Conservation (phyloP, 1,284 basidiomycete species). For the Heterobasidion annosum region DNA sequence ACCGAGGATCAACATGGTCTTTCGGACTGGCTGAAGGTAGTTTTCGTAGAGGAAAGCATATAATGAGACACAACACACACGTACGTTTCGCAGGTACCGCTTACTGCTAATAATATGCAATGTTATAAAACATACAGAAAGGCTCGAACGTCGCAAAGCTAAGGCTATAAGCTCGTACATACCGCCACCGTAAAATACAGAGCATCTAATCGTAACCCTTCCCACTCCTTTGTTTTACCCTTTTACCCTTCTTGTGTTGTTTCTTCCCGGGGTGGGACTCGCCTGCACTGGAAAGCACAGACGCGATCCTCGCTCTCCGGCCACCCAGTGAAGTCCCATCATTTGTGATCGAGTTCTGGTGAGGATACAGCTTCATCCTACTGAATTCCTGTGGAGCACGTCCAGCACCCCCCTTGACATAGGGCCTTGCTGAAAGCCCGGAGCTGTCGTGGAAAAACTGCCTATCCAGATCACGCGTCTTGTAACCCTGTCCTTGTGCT, state of each 20-base stretch:
- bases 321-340: constrained; percentile 59
- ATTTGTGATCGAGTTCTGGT: constrained; percentile 71
- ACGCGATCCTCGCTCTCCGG: constrained; percentile 35
- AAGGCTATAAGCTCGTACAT: background rate
- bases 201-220: constrained; percentile 66
- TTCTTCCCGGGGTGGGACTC: constrained; percentile 59
- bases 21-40: no score
- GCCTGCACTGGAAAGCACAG: constrained; percentile 36
- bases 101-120: no score
- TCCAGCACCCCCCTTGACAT: constrained; percentile 48
- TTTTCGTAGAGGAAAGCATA: no score
- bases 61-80: no score
- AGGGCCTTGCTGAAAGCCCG: constrained; percentile 47
- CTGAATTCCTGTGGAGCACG: constrained; percentile 53
- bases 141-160: background rate
- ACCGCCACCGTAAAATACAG: background rate
- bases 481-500: constrained; percentile 30
- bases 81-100: no score
- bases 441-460: constrained; percentile 71
- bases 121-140: no score
- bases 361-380: constrained; percentile 61
- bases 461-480: constrained; percentile 67
- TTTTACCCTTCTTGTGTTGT: constrained; percentile 81
- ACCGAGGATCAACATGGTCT: no score
- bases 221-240: constrained; percentile 83